Percentiles rank a stretch among this genome's conserved stretches.
These are phyloP conservation scores for Spergularia marina DNA, from an alignment of 148 eudicot genomes.

Conservation along the genomic window DNA sequence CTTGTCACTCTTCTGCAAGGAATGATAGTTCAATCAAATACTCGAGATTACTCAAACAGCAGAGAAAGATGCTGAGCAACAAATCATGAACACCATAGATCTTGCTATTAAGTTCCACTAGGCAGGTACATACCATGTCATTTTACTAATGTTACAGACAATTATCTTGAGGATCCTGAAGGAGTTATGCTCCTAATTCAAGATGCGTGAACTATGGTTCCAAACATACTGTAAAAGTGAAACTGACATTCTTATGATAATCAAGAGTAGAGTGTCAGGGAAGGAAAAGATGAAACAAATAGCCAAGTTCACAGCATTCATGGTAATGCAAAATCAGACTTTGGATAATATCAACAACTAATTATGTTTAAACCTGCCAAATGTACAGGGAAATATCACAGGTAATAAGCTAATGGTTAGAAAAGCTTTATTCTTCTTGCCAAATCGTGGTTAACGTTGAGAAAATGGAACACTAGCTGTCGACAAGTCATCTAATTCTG, in stretches of 20 bases:
- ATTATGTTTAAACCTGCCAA: neutral
- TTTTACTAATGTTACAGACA: neutral
- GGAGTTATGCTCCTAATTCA: neutral
- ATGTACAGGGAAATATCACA: neutral
- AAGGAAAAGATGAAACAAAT: neutral
- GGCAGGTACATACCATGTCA: neutral
- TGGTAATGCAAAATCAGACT: neutral
- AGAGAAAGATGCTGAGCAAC: neutral
- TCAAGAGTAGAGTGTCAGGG: neutral
- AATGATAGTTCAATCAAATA: constrained; percentile 24
- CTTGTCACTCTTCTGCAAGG: constrained; percentile 45
- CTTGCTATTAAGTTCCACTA: neutral
- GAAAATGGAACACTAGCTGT: neutral
- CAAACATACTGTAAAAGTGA: neutral
- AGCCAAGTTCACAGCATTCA: neutral
- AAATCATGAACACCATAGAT: constrained; percentile 13
- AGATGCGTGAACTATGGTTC: neutral
- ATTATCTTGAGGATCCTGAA: neutral
- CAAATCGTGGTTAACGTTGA: neutral
- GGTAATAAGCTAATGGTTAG: neutral
- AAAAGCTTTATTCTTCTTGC: neutral
- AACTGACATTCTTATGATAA: neutral
- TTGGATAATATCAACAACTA: neutral
- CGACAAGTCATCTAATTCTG: neutral
- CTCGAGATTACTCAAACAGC: neutral